These are phyloP conservation scores for Gossypium gossypioides DNA, from an alignment of 441 rosid species.

Conservation along the genomic window DNA sequence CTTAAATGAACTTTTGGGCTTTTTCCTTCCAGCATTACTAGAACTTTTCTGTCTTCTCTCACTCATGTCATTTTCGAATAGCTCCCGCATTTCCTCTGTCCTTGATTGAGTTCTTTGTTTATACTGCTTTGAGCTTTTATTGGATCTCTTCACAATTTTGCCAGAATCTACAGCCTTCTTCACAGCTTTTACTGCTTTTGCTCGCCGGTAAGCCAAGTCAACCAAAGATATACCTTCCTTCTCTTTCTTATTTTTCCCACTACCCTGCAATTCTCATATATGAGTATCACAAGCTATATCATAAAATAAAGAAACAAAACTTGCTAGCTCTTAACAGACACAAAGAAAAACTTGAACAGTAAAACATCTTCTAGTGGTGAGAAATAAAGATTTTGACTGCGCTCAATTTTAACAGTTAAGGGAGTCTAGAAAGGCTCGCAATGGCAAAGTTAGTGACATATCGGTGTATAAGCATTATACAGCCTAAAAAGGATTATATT, in stretches of 20 bases:
- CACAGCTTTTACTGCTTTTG: constrained; percentile 79
- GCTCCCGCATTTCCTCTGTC: constrained; percentile 67
- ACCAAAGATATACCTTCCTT: constrained; percentile 60
- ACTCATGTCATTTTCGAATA: constrained; percentile 83
- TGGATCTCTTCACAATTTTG: constrained; percentile 43
- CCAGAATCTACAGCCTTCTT: constrained; percentile 69
- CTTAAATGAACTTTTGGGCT: constrained; percentile 73
- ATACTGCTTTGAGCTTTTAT: constrained; percentile 39
- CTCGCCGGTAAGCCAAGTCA: constrained; percentile 75
- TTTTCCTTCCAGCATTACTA: constrained; percentile 37
- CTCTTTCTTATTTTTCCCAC: constrained; percentile 46
- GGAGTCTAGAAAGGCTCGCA: constrained; percentile 1
- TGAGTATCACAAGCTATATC: constrained; percentile 6
- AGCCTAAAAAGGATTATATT: background rate
- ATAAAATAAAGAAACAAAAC: background rate
- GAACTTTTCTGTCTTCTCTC: constrained; percentile 57
- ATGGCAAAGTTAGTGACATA: background rate
- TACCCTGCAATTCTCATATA: constrained; percentile 27
- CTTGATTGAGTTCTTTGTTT: constrained; percentile 48
- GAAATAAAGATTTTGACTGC: background rate
- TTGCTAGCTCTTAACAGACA: background rate
- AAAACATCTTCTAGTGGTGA: background rate
- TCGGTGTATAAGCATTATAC: background rate
- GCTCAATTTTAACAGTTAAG: background rate
- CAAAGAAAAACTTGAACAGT: background rate